A percentile compares a stretch with the other conserved stretches of the same genome.
These are phyloP conservation scores for Fusarium graminum DNA, from an alignment of 2,329 filamentous ascomycete species.

Conservation along the genomic window DNA sequence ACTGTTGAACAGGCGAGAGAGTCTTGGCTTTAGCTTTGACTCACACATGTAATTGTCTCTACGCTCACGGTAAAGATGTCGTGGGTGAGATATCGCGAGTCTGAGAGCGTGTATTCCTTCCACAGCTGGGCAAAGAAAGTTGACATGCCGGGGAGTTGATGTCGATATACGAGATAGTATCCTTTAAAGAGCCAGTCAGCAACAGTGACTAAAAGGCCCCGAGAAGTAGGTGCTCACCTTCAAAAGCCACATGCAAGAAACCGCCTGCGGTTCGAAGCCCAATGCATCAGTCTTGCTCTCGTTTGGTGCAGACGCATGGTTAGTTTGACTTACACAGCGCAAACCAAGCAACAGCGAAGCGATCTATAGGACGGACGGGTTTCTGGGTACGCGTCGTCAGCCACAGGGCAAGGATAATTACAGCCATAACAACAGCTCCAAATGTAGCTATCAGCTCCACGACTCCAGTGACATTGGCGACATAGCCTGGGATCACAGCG, in stretches of 20 bases:
- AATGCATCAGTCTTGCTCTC: neutral
- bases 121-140: conserved; percentile 86
- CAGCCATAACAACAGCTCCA: conserved; percentile 53
- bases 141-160: conserved; percentile 73
- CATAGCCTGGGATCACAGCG: conserved; percentile 60
- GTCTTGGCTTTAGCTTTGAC: conserved; percentile 42
- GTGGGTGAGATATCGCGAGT: conserved; percentile 86
- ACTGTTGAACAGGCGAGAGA: neutral
- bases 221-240: conserved; percentile 65
- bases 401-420: conserved; percentile 52
- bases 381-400: conserved; percentile 41
- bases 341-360: conserved; percentile 66
- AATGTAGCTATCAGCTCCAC: conserved; percentile 54
- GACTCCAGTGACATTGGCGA: conserved; percentile 59
- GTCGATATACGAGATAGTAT: conserved; percentile 81
- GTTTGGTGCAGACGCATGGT: conserved; percentile 7
- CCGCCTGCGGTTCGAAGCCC: conserved; percentile 62
- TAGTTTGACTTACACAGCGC: conserved; percentile 59
- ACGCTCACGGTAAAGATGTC: conserved; percentile 90
- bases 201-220: neutral
- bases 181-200: conserved; percentile 56
- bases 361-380: conserved; percentile 52
- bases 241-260: conserved; percentile 83
- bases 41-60: conserved; percentile 83
- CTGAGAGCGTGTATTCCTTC: conserved; percentile 92